Evolutionary conservation across 352 stramenopile species (phyloP), one percentile per base, ranked within the genome.

Genomic region (Blastocystis sp.): DNA sequence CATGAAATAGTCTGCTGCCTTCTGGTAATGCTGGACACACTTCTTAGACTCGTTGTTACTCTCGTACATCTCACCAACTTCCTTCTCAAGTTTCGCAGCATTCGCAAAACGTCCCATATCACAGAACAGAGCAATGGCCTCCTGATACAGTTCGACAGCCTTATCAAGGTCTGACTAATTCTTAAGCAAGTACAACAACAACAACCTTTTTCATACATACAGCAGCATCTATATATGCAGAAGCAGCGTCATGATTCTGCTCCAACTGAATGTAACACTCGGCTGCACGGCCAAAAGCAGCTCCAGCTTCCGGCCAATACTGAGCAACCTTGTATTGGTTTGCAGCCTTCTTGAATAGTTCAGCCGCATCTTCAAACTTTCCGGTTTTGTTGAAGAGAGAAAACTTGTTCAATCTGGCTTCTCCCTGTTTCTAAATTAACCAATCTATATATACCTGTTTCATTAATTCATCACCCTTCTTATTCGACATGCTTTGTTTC

Each of bases 251-350:
- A 42, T 89, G 75, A 88, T 91, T 90, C 42, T 89, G 90, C 9
- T 91, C 73, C 71, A 90, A 88, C 57, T 92, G 89, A 66, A 90
- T 80, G 52, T 91, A 90, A 63, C 93, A 63, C 32, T 91, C 89
- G 0, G 89, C 90, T 4, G 91, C 91, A 88, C 92, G 96, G 88
- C 94, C 88, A 71, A 93, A 94, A 11, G 89, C 89, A 57, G 90
- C 88, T 27, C 90, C 92, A 46, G 92, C 92, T 88, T 93, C 90
- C 5, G 90, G 83, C 86, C 90, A 90, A 7, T 95, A 93, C 78
- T 95, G 94, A 83, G 93, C 94, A 73, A 98, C 95, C 90, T 98
- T 98, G 92, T 93, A 98, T 89, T 97, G 92, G 92, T 98, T 94
- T 61, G 92, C 95, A 6, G 95, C 95, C 89, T 97, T 97, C 89